Conservation (phyloP, 306 rosid genomes). For the Medicago ruthenica region DNA sequence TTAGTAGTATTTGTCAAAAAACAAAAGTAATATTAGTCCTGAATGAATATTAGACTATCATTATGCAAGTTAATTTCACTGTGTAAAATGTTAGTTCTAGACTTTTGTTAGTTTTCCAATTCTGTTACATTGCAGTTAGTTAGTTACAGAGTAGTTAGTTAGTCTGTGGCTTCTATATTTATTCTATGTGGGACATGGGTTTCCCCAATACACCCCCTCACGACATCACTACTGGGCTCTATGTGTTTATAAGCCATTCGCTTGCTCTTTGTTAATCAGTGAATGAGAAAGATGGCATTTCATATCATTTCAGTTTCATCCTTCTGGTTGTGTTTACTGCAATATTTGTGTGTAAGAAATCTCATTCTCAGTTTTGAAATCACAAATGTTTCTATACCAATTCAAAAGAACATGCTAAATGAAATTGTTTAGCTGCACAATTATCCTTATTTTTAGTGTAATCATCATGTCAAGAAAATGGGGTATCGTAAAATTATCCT, state of each 20-base stretch:
- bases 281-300: background rate
- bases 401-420: background rate
- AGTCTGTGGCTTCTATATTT: too few relatives aligned
- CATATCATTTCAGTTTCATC: background rate
- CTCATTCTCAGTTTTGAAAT: background rate
- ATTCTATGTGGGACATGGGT: too few relatives aligned
- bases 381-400: background rate
- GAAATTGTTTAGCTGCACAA: background rate
- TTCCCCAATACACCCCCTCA: too few relatives aligned
- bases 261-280: background rate
- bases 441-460: slow-evolving; percentile 18
- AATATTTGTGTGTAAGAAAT: background rate
- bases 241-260: background rate
- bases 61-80: too few relatives aligned
- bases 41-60: background rate
- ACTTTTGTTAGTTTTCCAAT: too few relatives aligned
- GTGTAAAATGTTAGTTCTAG: too few relatives aligned
- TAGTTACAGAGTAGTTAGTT: too few relatives aligned
- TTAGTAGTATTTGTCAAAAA: too few relatives aligned
- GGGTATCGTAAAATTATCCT: background rate
- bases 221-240: too few relatives aligned
- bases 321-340: background rate
- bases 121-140: too few relatives aligned
- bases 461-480: slow-evolving; percentile 13
- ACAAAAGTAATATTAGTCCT: too few relatives aligned